Base-by-base conservation (phyloP, 2,329 filamentous ascomycete genomes). In the Plectosphaerella sp. region DNA sequence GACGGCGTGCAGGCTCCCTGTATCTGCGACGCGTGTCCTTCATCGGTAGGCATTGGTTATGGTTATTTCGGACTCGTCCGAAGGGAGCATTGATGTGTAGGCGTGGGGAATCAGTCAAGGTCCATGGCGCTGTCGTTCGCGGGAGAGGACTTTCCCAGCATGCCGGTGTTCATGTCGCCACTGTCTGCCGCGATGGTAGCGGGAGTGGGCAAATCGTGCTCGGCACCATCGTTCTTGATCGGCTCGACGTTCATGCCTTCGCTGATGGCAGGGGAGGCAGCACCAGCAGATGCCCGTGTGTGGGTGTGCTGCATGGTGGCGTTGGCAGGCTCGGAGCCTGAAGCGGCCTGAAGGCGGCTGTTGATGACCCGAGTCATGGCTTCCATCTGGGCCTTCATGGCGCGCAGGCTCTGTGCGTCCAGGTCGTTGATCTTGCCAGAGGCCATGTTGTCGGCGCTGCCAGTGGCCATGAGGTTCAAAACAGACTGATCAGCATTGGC, bases 391-490 rank as follows among this genome's bases (percentile, higher is more conserved):
- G 69, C 68, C 10, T 79, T 69, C 62, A 80, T 74, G 36, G 73
- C 72, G 42, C 74, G 70, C 16, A 83, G 71, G 48, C 75, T 69
- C 36, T 67, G 60, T 53, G 68, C 69, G 58, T 82, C 78, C 22
- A 65, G 62, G 3, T 67, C 61, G 15, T 64, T 67, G 18, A 83
- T 63, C n/a, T 66, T 60, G 18, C 70, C 66, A 22, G 56, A 56
- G 14, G 68, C 66, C 28, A 82, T 64, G 50, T 73, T 75, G 41
- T 70, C 61, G 1, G 74, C 66, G 58, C 74, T 74, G 48, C 69
- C 71, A 42, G 70, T 72, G n/a, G 77, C 72, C 63, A 82, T 79
- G 50, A 81, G 58, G 9, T 73, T 64, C 22, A 82, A 58, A n/a
- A 77, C 61, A 25, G 60, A 62, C 2, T 73, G 67, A 50, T 75